Base-by-base conservation (phyloP, 2,329 filamentous ascomycete genomes). In the Coniella vitis region DNA sequence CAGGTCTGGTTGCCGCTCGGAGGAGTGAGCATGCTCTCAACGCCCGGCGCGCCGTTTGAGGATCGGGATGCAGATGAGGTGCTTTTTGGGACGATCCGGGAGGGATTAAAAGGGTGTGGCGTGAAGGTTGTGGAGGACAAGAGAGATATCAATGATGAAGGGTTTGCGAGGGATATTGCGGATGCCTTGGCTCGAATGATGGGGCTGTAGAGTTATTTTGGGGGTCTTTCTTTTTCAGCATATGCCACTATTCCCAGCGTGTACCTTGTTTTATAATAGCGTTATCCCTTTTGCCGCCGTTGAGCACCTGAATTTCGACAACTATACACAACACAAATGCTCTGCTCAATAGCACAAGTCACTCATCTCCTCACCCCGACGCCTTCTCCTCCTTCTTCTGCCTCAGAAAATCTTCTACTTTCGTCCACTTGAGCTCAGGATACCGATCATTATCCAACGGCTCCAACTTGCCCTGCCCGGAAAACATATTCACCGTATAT, bases 11-110 rank as follows among this genome's bases (percentile, higher is more conserved):
- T 87, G 7, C 84, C 84, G 0, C 67, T 61, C 9, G 75, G 73
- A 1, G 83, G 83, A 0, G 62, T 86, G 12, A 86, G 83, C 58
- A 72, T 78, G 65, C 70, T 87, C 40, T 70, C 79, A 7, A 71
- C 68, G 0, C 58, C 68, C 1, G 78, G 70, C 0, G 74, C 71
- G 4, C 68, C 73, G 0, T 87, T 85, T 55, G 68, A 75, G 56
- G 57, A 75, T 60, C 45, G 38, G 7, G 48, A 60, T 7, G 68
- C 70, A 0, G 69, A 75, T 17, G 71, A 65, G 1, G 72, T 66
- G 2, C 65, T 79, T 0, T 86, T 84, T 57, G 65, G 71, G 0
- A 65, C 72, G 0, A 62, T 87, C 14, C 69, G 65, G 41, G 55
- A 66, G 0, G 76, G 72, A 0, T 61, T 86, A 17, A 46, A 65